Evolutionary conservation across 768 basidiomycete species (phyloP), one percentile per base, ranked within the genome.

Genomic region (Boletus vinaceobasis): DNA sequence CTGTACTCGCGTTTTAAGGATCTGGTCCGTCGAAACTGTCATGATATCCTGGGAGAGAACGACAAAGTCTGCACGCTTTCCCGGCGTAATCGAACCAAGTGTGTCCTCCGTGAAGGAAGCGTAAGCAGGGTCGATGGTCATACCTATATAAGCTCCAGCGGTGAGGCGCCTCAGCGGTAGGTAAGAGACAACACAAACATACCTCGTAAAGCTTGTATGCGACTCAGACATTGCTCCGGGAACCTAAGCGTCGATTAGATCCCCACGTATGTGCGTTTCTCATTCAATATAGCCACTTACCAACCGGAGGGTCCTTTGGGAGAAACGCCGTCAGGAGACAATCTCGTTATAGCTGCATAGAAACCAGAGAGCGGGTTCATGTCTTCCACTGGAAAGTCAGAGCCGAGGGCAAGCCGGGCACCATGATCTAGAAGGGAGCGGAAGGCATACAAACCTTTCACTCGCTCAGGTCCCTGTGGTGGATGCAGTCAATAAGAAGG

Each of bases 401-500:
- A 91, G 14, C 95, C 93, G 23, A 96, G 71, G 3, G 88, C 83
- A 51, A 94, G 84, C 53, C 81, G 73, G 51, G 84, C 83, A 45
- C 84, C 84, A 52, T 77, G 79, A 61, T 86, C 78, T 33, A 87
- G 65, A 29, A 89, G 75, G 42, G 86, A 82, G 19, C 85, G 83
- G 79, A 95, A 97, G 0, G 94, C 92, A 64, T 97, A 97, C 5
- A 95, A 79, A 9, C 82, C 79, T 65, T 89, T 90, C 45, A 96
- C 83, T 42, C 95, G 82, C 59, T 93, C 87, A 15, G 86, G 81
- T 7, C 94, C 93, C 90, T 87, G 44, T 27, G 11, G 27, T 32
- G 37, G n/a, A 15, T 39, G 19, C 13, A 10, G 27, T 44, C 5
- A 29, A 29, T 27, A 39, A 36, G 19, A 33, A 38, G 4, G 5